Conservation (phyloP, 805 yeast species). For the Candida manassasensis region DNA sequence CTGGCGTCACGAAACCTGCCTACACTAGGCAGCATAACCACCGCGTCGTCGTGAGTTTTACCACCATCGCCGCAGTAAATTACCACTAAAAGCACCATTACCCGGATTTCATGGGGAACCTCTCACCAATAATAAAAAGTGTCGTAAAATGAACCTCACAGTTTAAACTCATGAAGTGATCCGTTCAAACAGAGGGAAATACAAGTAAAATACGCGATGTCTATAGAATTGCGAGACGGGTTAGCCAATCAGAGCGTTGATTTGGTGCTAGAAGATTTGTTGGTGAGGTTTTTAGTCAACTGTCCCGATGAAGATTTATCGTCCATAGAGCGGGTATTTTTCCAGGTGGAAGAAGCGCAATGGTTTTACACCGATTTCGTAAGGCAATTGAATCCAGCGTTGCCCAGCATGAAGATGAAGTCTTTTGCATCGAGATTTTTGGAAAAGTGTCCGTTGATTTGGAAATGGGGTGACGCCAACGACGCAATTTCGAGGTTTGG, state of each 20-base stretch:
- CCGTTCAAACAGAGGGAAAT: background rate
- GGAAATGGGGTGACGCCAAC: conserved; percentile 83
- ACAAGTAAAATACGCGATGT: conserved; percentile 34
- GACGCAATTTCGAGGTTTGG: conserved; percentile 77
- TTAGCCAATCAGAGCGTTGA: conserved; percentile 65
- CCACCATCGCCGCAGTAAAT: too few species aligned
- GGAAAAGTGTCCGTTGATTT: conserved; percentile 66
- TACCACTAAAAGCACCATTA: too few species aligned
- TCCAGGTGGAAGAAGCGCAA: conserved; percentile 96
- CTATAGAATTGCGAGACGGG: conserved; percentile 51
- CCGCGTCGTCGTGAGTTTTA: too few species aligned
- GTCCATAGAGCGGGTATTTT: conserved; percentile 73
- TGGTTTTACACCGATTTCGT: conserved; percentile 93
- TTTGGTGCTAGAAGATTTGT: conserved; percentile 74
- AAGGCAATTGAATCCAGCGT: conserved; percentile 61
- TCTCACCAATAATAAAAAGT: conserved; percentile 1
- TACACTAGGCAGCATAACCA: too few species aligned
- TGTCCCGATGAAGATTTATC: conserved; percentile 89
- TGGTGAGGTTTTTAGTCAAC: conserved; percentile 86
- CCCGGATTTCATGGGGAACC: background rate
- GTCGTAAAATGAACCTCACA: background rate
- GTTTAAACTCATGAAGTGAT: background rate
- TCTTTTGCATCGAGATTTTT: conserved; percentile 65
- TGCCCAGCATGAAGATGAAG: conserved; percentile 77
- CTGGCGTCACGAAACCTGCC: too few species aligned